phyloP scores from a whole-genome alignment of 2,329 filamentous ascomycete genomes.

The Phialophora chinensis region DNA sequence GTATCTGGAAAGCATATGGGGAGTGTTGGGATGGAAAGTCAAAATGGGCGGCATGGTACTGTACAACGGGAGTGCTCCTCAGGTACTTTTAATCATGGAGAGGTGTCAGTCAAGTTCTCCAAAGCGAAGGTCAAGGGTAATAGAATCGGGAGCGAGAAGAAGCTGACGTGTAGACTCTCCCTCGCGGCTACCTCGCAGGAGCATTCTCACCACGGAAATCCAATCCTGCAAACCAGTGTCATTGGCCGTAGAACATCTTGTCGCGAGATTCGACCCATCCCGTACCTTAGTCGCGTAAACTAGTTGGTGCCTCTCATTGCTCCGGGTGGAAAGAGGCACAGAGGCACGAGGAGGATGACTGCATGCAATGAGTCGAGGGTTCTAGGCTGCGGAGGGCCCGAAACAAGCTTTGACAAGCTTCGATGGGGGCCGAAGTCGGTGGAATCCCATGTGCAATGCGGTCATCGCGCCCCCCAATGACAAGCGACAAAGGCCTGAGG shows the following conservation, averaged over 20 bases:
- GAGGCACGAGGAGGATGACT: neutral
- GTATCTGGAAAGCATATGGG: slow-evolving; percentile 3
- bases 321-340: neutral
- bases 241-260: neutral
- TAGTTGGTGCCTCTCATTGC: neutral
- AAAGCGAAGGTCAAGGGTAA: neutral
- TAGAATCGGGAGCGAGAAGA: neutral
- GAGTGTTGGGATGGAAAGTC: neutral
- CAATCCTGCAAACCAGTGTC: neutral
- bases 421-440: neutral
- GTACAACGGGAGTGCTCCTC: neutral
- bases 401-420: slow-evolving; percentile 7
- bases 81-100: neutral
- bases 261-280: neutral
- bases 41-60: slow-evolving; percentile 6
- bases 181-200: neutral
- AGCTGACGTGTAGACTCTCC: neutral
- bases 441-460: neutral
- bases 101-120: no score
- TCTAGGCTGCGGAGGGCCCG: neutral
- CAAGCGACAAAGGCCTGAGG: neutral
- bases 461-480: neutral
- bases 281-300: neutral
- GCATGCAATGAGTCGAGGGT: neutral
- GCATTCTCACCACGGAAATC: neutral